Evolutionary conservation across 177 flowering plant species (phyloP).

Genomic region (Vitis hybrid): DNA sequence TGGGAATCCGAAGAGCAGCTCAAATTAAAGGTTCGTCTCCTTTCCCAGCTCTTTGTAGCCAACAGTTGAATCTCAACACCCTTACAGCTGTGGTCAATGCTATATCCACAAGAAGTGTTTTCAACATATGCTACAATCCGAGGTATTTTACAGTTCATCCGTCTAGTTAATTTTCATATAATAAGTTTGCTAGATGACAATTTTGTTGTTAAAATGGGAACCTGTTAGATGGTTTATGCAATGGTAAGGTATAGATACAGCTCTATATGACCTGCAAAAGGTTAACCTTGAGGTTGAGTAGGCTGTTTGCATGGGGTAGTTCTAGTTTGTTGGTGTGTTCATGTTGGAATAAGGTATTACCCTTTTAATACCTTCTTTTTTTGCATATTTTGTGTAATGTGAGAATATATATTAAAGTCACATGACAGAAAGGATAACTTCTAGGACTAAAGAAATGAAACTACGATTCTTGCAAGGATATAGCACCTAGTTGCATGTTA

Average conservation of each 20-base stretch:
- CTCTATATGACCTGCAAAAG: too few relatives aligned
- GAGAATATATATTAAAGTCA: too few relatives aligned
- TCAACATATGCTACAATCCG: conserved; percentile 77
- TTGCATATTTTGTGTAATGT: too few relatives aligned
- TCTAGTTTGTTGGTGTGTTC: too few relatives aligned
- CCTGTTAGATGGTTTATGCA: neutral
- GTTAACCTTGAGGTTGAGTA: too few relatives aligned
- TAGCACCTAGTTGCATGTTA: too few relatives aligned
- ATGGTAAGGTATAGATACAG: too few relatives aligned
- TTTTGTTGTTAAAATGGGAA: neutral
- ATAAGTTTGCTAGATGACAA: neutral
- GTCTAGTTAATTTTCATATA: neutral
- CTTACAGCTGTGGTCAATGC: conserved; percentile 56
- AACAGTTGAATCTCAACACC: conserved; percentile 37
- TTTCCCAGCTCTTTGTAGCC: conserved; percentile 33
- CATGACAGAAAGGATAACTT: too few relatives aligned
- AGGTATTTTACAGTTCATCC: conserved; percentile 44
- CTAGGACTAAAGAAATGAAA: too few relatives aligned
- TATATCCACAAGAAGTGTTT: conserved; percentile 48
- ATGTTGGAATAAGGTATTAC: too few relatives aligned
- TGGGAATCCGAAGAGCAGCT: conserved; percentile 82
- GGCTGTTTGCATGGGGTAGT: too few relatives aligned
- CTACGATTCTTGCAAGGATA: too few relatives aligned
- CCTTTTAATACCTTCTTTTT: neutral
- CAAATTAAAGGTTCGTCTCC: conserved; percentile 47